Percentiles rank a stretch among this genome's conserved stretches.
phyloP scores from a whole-genome alignment of 2,329 filamentous ascomycete genomes.

The Fusarium albidum region DNA sequence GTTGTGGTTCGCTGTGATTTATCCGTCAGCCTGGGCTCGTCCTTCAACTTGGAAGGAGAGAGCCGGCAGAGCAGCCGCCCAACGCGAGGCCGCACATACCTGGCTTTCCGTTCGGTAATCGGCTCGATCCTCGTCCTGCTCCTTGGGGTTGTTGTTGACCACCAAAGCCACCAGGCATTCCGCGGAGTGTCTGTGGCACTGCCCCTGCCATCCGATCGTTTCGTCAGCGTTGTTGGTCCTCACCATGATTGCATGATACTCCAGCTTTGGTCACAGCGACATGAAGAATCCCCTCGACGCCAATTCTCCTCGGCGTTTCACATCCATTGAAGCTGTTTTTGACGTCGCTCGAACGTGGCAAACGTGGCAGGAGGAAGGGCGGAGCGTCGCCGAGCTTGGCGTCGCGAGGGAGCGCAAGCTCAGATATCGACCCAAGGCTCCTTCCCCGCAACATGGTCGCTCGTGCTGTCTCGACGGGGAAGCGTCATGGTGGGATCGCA shows the following conservation, averaged over 20 bases:
- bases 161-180: conserved; percentile 68
- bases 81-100: conserved; percentile 49
- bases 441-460: conserved; percentile 1
- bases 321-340: conserved; percentile 27
- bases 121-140: conserved; percentile 61
- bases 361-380: conserved; percentile 27
- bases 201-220: conserved; percentile 53
- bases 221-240: conserved; percentile 41
- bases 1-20: conserved; percentile 56
- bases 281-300: conserved; percentile 1
- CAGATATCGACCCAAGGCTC: conserved; percentile 25
- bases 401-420: conserved; percentile 21
- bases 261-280: conserved; percentile 11
- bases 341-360: conserved; percentile 21
- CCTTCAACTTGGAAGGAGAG: conserved; percentile 4
- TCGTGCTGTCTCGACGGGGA: conserved; percentile 22
- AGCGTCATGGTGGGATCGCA: conserved; percentile 27
- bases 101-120: conserved; percentile 72
- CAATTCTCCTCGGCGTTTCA: conserved; percentile 11
- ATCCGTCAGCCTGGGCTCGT: conserved; percentile 34
- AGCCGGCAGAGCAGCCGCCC: conserved; percentile 13
- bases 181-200: conserved; percentile 69
- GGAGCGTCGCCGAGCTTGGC: conserved; percentile 22
- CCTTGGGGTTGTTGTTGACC: conserved; percentile 66
- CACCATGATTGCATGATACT: conserved; percentile 25